Evolutionary conservation across 2,329 filamentous ascomycete genomes (phyloP).

Genomic region (Fusarium penzigii): DNA sequence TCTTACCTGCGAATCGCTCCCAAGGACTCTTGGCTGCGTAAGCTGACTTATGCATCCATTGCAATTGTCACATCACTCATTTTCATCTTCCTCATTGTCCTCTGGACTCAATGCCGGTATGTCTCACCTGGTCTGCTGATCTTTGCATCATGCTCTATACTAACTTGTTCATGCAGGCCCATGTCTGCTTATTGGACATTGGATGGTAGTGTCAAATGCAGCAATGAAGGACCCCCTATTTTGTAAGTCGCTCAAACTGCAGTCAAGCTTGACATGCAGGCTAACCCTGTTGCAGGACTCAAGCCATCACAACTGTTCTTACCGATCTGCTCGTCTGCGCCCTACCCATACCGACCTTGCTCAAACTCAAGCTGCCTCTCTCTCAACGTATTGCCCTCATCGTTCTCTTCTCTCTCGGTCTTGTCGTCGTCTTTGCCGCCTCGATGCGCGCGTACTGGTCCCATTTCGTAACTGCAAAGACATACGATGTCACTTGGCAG

Average conservation of each 20-base stretch:
- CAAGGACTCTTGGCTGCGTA: constrained; percentile 33
- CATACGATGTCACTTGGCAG: constrained; percentile 44
- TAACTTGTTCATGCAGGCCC: constrained; percentile 13
- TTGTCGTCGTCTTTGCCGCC: constrained; percentile 39
- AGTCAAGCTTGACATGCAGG: background rate
- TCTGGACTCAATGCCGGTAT: constrained; percentile 41
- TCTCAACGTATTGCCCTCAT: constrained; percentile 38
- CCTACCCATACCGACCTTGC: constrained; percentile 39
- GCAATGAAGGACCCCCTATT: constrained; percentile 30
- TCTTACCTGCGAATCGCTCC: constrained; percentile 44
- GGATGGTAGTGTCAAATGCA: constrained; percentile 28
- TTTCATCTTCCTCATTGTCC: constrained; percentile 34
- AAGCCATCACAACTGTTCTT: constrained; percentile 34
- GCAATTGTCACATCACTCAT: constrained; percentile 30
- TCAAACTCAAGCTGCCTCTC: constrained; percentile 33
- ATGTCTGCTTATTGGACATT: constrained; percentile 26
- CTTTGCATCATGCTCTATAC: background rate
- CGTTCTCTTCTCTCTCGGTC: constrained; percentile 39
- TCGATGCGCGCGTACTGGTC: constrained; percentile 41
- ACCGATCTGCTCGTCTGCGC: constrained; percentile 40
- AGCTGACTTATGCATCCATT: constrained; percentile 32
- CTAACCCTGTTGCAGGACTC: constrained; percentile 21
- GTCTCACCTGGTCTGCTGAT: constrained; percentile 1
- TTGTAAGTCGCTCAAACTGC: constrained; percentile 19
- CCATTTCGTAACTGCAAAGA: constrained; percentile 35